These are phyloP conservation scores for Chalciporus sphaerocephalus DNA, from an alignment of 768 basidiomycete genomes.

Conservation along the genomic window DNA sequence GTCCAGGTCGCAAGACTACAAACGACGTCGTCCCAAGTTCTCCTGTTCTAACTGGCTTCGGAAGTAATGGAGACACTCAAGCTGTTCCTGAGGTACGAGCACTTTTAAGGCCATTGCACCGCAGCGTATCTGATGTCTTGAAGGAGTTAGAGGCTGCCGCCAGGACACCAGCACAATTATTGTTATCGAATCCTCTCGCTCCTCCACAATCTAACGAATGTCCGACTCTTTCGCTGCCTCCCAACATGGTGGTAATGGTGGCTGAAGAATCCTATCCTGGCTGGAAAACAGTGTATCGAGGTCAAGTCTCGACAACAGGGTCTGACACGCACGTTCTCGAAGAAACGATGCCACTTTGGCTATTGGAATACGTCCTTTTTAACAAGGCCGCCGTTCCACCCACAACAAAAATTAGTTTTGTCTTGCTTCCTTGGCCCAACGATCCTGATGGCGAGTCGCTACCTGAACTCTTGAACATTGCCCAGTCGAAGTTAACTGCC, in stretches of 20 bases:
- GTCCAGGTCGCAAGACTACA: slow-evolving; percentile 33
- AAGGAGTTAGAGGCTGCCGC: slow-evolving; percentile 27
- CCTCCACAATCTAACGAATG: slow-evolving; percentile 73
- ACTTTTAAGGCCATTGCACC: background rate
- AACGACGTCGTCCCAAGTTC: slow-evolving; percentile 25
- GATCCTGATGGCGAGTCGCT: slow-evolving; percentile 56
- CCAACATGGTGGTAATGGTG: slow-evolving; percentile 64
- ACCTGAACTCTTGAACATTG: slow-evolving; percentile 77
- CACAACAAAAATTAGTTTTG: slow-evolving; percentile 80
- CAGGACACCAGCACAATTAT: slow-evolving; percentile 50
- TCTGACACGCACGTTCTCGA: slow-evolving; percentile 58
- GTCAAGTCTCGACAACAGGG: slow-evolving; percentile 55
- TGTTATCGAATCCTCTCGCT: slow-evolving; percentile 52
- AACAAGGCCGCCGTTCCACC: slow-evolving; percentile 53
- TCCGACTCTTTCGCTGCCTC: slow-evolving; percentile 58
- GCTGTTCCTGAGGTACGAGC: slow-evolving; percentile 24
- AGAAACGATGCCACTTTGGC: slow-evolving; percentile 79
- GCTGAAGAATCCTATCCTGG: slow-evolving; percentile 76
- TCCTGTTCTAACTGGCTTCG: slow-evolving; percentile 15
- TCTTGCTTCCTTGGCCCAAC: slow-evolving; percentile 72
- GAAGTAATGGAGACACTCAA: slow-evolving; percentile 12
- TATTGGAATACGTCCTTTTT: slow-evolving; percentile 78
- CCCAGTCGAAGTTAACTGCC: slow-evolving; percentile 85
- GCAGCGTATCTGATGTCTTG: slow-evolving; percentile 1
- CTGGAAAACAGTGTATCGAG: slow-evolving; percentile 75